phyloP scores from a whole-genome alignment of 129 eudicot genomes.

The Rutidosis leptorrhynchoides region DNA sequence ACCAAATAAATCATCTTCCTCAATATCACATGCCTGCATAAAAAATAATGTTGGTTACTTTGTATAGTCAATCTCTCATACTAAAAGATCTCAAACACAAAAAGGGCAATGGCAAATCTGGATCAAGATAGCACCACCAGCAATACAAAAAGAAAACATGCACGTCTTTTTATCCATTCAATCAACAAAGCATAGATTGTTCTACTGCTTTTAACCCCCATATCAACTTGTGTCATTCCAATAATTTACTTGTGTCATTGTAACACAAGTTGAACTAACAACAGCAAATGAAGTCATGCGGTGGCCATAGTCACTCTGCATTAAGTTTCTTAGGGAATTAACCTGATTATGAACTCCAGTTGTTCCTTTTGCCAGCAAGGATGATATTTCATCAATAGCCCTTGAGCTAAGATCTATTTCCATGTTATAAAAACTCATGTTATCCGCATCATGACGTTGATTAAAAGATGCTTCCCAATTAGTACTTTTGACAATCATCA shows the following conservation, averaged over 20 bases:
- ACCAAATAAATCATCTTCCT: not conserved
- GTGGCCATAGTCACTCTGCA: slow-evolving; percentile 58
- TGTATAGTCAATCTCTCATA: not conserved
- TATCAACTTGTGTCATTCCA: slow-evolving; percentile 28
- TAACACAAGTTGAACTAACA: slow-evolving; percentile 65
- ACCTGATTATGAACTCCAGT: slow-evolving; percentile 49
- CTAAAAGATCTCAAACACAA: not conserved
- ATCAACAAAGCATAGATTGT: too few species aligned
- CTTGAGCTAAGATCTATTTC: slow-evolving; percentile 46
- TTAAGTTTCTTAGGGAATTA: slow-evolving; percentile 52
- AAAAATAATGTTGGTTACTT: not conserved
- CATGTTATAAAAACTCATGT: slow-evolving; percentile 25
- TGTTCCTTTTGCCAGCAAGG: slow-evolving; percentile 35
- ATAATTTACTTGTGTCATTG: slow-evolving; percentile 62
- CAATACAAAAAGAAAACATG: not conserved
- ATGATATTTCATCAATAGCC: slow-evolving; percentile 39
- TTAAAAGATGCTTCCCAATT: too few species aligned
- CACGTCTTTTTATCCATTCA: not conserved
- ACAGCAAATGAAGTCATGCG: slow-evolving; percentile 68
- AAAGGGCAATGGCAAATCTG: not conserved
- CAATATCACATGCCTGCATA: not conserved
- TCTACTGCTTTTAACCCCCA: slow-evolving; percentile 20
- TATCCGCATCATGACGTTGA: slow-evolving; percentile 40
- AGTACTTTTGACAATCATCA: too few species aligned
- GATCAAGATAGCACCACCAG: not conserved